phyloP scores from a whole-genome alignment of 1,284 basidiomycete species.

The Fomitopsis pinicola region DNA sequence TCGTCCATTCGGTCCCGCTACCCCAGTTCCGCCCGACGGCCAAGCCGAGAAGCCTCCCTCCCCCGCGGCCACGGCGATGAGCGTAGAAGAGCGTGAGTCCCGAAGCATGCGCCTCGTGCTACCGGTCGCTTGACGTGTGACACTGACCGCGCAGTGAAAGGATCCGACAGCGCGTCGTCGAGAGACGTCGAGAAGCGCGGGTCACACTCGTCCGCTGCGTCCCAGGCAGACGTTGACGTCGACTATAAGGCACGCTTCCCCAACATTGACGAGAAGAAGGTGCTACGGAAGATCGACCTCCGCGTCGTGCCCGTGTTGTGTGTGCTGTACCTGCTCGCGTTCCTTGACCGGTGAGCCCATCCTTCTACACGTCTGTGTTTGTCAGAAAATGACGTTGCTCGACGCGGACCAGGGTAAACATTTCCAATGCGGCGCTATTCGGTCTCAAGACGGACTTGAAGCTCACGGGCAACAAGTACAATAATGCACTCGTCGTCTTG shows the following conservation, averaged over 20 bases:
- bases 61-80: background rate
- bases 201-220: background rate
- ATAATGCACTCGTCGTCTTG: constrained; percentile 20
- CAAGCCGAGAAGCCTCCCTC: background rate
- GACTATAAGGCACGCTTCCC: constrained; percentile 8
- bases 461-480: constrained; percentile 14
- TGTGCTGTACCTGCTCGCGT: constrained; percentile 16
- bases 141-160: constrained; percentile 3
- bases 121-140: background rate
- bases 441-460: constrained; percentile 17
- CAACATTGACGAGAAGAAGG: constrained; percentile 11
- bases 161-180: background rate
- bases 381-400: background rate
- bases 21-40: constrained; percentile 1
- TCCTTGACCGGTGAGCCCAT: constrained; percentile 17
- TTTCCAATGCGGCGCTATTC: constrained; percentile 18
- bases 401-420: constrained; percentile 14
- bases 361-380: background rate
- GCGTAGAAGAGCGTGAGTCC: constrained; percentile 3
- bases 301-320: constrained; percentile 15
- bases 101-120: background rate
- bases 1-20: background rate
- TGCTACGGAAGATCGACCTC: constrained; percentile 18
- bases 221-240: background rate
- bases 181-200: constrained; percentile 4